Base-by-base conservation (phyloP, 2,329 filamentous ascomycete species). In the Hymenoscyphus fraxineus region DNA sequence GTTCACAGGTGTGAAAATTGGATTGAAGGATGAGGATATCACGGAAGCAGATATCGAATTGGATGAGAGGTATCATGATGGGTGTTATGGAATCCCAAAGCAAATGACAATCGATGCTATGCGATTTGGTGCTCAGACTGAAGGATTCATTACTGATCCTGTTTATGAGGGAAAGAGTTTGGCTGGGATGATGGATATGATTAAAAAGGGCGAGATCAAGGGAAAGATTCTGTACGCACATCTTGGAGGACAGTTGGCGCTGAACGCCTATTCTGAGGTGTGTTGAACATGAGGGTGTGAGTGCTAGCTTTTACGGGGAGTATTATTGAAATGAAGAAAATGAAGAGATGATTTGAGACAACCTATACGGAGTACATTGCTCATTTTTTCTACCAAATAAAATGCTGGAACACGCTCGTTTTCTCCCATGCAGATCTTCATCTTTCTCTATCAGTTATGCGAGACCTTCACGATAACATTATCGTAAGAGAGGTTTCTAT, bases 111-210 rank as follows among this genome's bases (percentile, higher is more conserved):
- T 88, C 59, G 86, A 86, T 39, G 88, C 88, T 0, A 91, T 92
- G 73, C 83, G 83, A 74, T 87, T 89, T 72, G 87, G 85, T 5
- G 89, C 89, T 0, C 75, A 79, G 65, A 90, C 85, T 0, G 89
- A 92, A 78, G 89, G 84, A 0, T 87, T 92, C 70, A 89, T 92
- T 67, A 91, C 88, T 0, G 89, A 92, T 72, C 89, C 88, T 0
- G 89, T 92, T 1, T 92, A 92, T 71, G 88, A 91, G 77, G 89
- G 89, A 0, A 92, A 92, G 82, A 89, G 85, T 69, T 77, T 92
- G 74, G 88, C 88, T 3, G 89, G 88, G 0, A 82, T 91, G 87
- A 84, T 91, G 69, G 87, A 88, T 73, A 77, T 91, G 78, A 84
- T 90, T 19, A 82, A 78, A 67, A 84, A 82, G 60, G 84, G 88